Evolutionary conservation across 257 asterid genomes (phyloP), one percentile per base, ranked within the genome.

Genomic region (Asclepias syriaca): DNA sequence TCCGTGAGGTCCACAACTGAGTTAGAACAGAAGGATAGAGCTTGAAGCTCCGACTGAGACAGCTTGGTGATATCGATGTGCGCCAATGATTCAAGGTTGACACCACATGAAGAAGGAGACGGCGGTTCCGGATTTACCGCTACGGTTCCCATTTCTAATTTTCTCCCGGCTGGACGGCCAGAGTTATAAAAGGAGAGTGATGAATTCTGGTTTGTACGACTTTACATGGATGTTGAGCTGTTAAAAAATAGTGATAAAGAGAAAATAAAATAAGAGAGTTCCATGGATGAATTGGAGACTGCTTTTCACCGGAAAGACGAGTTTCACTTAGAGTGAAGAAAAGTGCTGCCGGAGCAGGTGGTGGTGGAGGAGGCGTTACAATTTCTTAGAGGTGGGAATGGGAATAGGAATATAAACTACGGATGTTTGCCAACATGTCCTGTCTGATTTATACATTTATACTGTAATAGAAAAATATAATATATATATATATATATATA

Each of bases 41-140:
- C 83, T 61, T 76, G 86, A 69, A 93, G 84, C 77, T 93, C 97
- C n/a, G 91, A 87, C 80, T 93, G 98, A 15, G 97, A 81, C 3
- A 93, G 79, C 65, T 75, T 75, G 59, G 66, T 76, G 74, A 93
- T 76, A 81, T 93, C 89, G 54, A 90, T 77, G 58, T 77, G 81
- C 8, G 79, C 80, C 54, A 86, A 50, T 45, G 87, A 79, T 64
- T 91, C 96, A 59, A 75, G 55, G 73, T 74, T 86, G 32, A 85
- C 74, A 54, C 82, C 87, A 10, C 71, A 51, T 0, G 73, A 49
- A 14, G 75, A 68, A n/a, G 79, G 69, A 29, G 77, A 71, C 4
- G 72, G 77, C 24, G 69, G 78, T 18, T 80, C 63, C 3, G 58
- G 64, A 14, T 60, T 76, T 70, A 83, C 71, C 77, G 79, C 87